A percentile compares a stretch with the other conserved stretches of the same genome.
Evolutionary conservation across 176 grass and related monocot genomes (phyloP).

Genomic region (Oropetium thomaeum): DNA sequence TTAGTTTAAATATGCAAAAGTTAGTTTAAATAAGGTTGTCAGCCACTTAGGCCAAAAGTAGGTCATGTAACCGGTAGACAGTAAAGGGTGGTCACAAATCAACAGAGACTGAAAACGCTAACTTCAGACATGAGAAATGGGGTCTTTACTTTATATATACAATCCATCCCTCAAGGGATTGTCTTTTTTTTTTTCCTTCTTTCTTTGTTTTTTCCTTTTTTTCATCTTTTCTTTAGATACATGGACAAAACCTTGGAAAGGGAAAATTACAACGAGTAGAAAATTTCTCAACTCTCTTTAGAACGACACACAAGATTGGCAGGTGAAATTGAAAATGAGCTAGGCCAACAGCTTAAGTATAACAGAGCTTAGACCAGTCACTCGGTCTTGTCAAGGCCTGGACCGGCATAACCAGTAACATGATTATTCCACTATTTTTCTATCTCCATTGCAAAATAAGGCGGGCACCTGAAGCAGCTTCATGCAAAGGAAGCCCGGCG

Average conservation of each 20-base stretch:
- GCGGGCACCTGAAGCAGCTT: background rate
- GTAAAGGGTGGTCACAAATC: conserved; percentile 9
- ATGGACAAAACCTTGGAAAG: conserved; percentile 37
- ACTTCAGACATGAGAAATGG: conserved; percentile 23
- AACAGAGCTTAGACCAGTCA: conserved; percentile 46
- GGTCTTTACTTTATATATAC: conserved; percentile 59
- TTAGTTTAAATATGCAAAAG: no score
- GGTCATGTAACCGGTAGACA: conserved; percentile 3
- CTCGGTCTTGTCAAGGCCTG: conserved; percentile 52
- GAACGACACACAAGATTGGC: conserved; percentile 26
- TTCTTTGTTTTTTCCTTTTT: background rate
- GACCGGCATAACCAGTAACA: conserved; percentile 57
- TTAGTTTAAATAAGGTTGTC: no score
- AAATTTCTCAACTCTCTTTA: conserved; percentile 20
- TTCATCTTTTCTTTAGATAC: conserved; percentile 14
- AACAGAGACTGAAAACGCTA: background rate
- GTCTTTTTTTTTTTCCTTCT: conserved; percentile 22
- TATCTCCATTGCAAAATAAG: conserved; percentile 41
- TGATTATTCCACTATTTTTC: conserved; percentile 35
- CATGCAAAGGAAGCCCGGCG: conserved; percentile 64
- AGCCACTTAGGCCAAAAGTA: conserved; percentile 20
- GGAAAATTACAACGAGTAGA: conserved; percentile 24
- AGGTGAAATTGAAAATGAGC: background rate
- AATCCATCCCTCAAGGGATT: conserved; percentile 47
- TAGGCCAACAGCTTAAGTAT: conserved; percentile 33